phyloP scores from a whole-genome alignment of 1,284 basidiomycete genomes.

The Irpex lacteus region DNA sequence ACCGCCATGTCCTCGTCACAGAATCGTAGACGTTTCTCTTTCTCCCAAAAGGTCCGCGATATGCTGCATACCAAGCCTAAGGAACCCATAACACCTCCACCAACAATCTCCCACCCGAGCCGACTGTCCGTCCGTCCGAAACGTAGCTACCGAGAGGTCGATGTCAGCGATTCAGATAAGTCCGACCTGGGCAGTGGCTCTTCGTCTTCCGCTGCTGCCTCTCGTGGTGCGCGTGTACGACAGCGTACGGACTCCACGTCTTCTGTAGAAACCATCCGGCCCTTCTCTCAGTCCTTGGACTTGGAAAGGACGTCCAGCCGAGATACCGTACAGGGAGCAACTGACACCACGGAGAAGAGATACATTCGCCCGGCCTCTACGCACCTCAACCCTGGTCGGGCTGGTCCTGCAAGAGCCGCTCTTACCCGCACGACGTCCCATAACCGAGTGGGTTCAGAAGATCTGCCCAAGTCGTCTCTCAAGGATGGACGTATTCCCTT shows the following conservation, averaged over 20 bases:
- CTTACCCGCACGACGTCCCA: neutral
- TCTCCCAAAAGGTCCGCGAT: neutral
- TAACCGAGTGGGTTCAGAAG: neutral
- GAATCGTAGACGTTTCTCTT: neutral
- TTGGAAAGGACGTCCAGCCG: neutral
- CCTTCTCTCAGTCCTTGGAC: neutral
- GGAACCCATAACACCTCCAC: neutral
- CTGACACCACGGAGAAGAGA: neutral
- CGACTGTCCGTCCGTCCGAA: neutral
- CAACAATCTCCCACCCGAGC: neutral
- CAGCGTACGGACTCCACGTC: neutral
- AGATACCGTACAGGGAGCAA: neutral
- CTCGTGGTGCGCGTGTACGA: neutral
- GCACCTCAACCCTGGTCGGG: neutral
- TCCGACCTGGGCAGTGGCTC: neutral
- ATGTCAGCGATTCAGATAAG: neutral
- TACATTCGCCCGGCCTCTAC: neutral
- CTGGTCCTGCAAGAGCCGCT: neutral
- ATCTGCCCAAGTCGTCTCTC: neutral
- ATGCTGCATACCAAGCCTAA: neutral
- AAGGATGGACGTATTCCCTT: neutral
- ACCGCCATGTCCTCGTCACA: neutral
- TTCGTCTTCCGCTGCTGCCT: neutral
- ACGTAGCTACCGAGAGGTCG: neutral
- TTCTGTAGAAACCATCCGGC: neutral